phyloP scores from a whole-genome alignment of 352 stramenopile genomes.

The Phytophthora ramorum region DNA sequence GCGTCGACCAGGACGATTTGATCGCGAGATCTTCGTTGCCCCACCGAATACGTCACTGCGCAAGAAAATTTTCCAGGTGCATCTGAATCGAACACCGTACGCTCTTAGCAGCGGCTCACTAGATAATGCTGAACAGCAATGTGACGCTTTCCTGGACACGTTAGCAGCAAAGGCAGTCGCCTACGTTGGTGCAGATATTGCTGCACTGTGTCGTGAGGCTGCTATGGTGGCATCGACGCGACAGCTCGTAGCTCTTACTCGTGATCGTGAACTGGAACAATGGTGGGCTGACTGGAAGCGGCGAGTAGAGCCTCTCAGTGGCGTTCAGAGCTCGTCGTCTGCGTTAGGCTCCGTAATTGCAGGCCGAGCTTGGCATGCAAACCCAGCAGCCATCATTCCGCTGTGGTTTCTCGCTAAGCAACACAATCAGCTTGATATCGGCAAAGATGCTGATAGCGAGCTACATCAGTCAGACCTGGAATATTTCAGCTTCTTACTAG shows the following conservation, averaged over 20 bases:
- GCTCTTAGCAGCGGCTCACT: constrained; percentile 17
- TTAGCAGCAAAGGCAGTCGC: constrained; percentile 66
- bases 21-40: constrained; percentile 77
- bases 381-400: constrained; percentile 69
- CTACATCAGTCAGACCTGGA: constrained; percentile 16
- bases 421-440: constrained; percentile 1
- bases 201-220: constrained; percentile 77
- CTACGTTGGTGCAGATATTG: constrained; percentile 86
- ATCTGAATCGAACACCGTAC: constrained; percentile 58
- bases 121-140: constrained; percentile 22
- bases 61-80: constrained; percentile 70
- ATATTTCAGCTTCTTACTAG: constrained; percentile 62
- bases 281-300: constrained; percentile 75
- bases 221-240: constrained; percentile 68
- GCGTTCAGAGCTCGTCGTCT: constrained; percentile 21
- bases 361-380: constrained; percentile 64
- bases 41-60: constrained; percentile 52
- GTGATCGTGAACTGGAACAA: constrained; percentile 51
- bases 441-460: neutral
- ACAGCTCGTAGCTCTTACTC: constrained; percentile 63
- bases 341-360: constrained; percentile 54
- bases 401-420: constrained; percentile 73
- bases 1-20: constrained; percentile 80
- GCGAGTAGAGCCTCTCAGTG: constrained; percentile 43
- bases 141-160: constrained; percentile 40